These are phyloP conservation scores for Castanea sativa DNA, from an alignment of 306 rosid genomes.

Conservation along the genomic window DNA sequence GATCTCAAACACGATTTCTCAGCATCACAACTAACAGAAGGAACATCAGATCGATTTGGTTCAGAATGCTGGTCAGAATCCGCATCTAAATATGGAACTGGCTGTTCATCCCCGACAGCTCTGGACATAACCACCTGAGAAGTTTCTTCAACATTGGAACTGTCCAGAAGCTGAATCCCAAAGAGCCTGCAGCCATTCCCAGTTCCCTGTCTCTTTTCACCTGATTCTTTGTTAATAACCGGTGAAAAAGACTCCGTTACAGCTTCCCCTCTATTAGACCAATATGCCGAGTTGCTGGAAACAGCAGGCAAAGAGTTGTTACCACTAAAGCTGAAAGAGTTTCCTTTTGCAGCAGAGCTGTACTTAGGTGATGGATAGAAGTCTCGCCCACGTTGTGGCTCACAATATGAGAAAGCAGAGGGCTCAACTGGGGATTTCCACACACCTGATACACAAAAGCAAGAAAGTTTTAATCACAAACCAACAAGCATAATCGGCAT, in stretches of 20 bases:
- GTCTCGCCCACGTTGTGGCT: slow-evolving; percentile 60
- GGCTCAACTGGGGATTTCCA: slow-evolving; percentile 78
- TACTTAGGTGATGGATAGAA: slow-evolving; percentile 62
- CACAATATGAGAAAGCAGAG: slow-evolving; percentile 56
- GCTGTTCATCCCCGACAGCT: slow-evolving; percentile 46
- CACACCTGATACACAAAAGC: slow-evolving; percentile 46
- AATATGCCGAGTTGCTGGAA: slow-evolving; percentile 60
- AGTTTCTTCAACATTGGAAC: slow-evolving; percentile 56
- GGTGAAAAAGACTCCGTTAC: slow-evolving; percentile 59
- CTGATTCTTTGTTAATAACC: slow-evolving; percentile 47
- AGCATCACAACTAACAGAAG: slow-evolving; percentile 89
- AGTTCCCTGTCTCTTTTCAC: slow-evolving; percentile 61
- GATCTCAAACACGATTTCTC: slow-evolving; percentile 85
- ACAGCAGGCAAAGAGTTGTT: slow-evolving; percentile 51
- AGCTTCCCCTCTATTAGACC: slow-evolving; percentile 70
- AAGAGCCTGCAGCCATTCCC: slow-evolving; percentile 85
- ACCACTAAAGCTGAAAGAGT: slow-evolving; percentile 64
- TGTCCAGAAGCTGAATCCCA: slow-evolving; percentile 81
- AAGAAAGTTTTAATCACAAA: slow-evolving; percentile 11
- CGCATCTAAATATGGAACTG: slow-evolving; percentile 54
- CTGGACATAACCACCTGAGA: slow-evolving; percentile 47
- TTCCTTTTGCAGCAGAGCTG: slow-evolving; percentile 50
- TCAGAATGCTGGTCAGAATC: slow-evolving; percentile 86
- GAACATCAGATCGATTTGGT: slow-evolving; percentile 76
- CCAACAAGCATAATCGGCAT: slow-evolving; percentile 8